A percentile compares a stretch with the other conserved stretches of the same genome.
phyloP scores from a whole-genome alignment of 1,284 basidiomycete genomes.

The Lignosus rhinocerotis region DNA sequence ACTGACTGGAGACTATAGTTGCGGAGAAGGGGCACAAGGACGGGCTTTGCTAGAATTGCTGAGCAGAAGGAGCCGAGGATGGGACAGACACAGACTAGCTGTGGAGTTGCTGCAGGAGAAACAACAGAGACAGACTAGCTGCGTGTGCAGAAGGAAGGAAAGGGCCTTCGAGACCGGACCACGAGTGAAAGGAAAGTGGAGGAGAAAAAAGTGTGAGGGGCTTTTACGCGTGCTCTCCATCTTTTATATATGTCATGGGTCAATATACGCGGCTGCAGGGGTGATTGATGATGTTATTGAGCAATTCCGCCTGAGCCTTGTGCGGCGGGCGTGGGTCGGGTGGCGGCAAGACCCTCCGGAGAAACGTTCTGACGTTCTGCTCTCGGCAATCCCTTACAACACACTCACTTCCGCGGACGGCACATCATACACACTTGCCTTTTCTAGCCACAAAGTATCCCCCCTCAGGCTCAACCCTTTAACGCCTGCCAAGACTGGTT shows the following conservation, averaged over 20 bases:
- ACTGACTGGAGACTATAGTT: neutral
- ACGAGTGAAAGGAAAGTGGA: slow-evolving; percentile 22
- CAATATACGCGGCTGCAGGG: neutral
- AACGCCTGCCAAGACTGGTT: neutral
- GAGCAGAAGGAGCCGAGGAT: neutral
- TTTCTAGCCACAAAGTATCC: neutral
- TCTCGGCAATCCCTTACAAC: slow-evolving; percentile 14
- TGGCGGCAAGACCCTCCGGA: neutral
- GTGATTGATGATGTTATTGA: neutral
- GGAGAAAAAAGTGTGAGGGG: slow-evolving; percentile 19
- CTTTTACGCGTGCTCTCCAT: neutral
- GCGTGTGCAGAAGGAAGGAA: slow-evolving; percentile 21
- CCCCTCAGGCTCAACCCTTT: neutral
- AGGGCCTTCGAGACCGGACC: slow-evolving; percentile 27
- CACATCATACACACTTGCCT: slow-evolving; percentile 12
- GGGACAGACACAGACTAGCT: slow-evolving; percentile 23
- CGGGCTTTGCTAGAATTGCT: neutral
- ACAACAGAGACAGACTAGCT: slow-evolving; percentile 27
- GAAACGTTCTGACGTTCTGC: slow-evolving; percentile 21
- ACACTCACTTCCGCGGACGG: neutral
- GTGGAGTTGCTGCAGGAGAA: slow-evolving; percentile 22
- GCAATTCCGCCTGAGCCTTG: neutral
- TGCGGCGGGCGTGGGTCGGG: neutral
- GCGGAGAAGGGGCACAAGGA: neutral
- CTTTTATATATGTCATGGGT: slow-evolving; percentile 3